Evolutionary conservation across 2,329 filamentous ascomycete species (phyloP).

Genomic region (Pseudonectria buxi): DNA sequence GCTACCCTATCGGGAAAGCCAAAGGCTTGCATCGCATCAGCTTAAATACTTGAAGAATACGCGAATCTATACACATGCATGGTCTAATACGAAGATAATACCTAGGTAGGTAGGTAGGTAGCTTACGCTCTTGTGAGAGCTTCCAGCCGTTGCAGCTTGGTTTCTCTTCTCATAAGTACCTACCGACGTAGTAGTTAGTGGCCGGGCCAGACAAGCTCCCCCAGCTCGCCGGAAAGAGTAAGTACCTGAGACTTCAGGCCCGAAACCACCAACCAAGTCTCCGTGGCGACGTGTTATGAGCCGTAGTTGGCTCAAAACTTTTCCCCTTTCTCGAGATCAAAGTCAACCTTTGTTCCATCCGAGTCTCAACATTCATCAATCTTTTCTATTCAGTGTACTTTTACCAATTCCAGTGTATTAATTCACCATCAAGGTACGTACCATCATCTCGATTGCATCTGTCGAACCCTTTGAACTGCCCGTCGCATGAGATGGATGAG

Average conservation of each 20-base stretch:
- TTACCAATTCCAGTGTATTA: conserved; percentile 14
- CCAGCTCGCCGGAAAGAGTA: neutral
- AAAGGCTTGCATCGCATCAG: neutral
- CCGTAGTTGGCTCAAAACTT: conserved; percentile 23
- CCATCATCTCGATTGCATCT: conserved; percentile 7
- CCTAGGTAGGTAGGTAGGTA: no score
- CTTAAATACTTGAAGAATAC: no score
- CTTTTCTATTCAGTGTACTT: conserved; percentile 10
- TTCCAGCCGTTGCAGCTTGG: no score
- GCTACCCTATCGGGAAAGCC: neutral
- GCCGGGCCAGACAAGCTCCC: no score
- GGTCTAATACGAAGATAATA: no score
- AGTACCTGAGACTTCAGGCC: conserved; percentile 32
- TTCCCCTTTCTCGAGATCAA: conserved; percentile 20
- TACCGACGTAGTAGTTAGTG: no score
- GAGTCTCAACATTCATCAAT: no score
- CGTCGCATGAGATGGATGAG: no score
- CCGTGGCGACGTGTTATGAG: conserved; percentile 11
- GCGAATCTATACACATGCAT: no score
- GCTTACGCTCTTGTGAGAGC: no score
- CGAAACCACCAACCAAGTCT: conserved; percentile 10
- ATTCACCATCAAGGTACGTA: conserved; percentile 18
- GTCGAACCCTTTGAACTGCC: neutral
- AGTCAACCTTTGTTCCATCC: no score
- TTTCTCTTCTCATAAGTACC: no score